A percentile compares a stretch with the other conserved stretches of the same genome.
Conservation (phyloP, 768 basidiomycete species). For the Pisolithus sp. region DNA sequence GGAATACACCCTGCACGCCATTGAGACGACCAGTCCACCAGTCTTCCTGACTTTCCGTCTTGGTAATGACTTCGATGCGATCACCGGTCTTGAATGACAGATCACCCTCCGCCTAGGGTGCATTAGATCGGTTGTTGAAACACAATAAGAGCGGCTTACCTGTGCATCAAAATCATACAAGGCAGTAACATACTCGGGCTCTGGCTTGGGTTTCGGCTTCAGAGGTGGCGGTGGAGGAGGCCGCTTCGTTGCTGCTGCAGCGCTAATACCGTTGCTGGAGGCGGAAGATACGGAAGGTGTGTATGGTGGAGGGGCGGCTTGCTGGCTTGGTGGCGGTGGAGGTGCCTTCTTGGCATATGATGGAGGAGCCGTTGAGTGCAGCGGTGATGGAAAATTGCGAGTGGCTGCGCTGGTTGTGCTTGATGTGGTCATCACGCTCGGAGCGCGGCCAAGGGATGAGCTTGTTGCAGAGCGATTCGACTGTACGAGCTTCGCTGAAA, state of each 20-base stretch:
- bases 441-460: constrained; percentile 31
- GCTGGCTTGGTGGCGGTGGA: constrained; percentile 28
- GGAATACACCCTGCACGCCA: constrained; percentile 84
- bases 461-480: constrained; percentile 34
- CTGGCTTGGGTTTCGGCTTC: constrained; percentile 79
- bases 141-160: constrained; percentile 31
- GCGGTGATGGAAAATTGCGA: constrained; percentile 20
- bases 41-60: constrained; percentile 77
- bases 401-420: constrained; percentile 22
- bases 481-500: constrained; percentile 63
- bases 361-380: constrained; percentile 9
- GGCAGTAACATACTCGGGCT: constrained; percentile 79
- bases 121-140: not conserved
- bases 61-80: constrained; percentile 83
- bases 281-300: constrained; percentile 18
- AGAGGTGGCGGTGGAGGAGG: constrained; percentile 91
- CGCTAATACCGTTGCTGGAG: constrained; percentile 13
- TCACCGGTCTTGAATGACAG: constrained; percentile 86
- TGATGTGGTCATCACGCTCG: constrained; percentile 20
- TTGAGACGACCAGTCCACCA: constrained; percentile 96
- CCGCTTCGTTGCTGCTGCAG: constrained; percentile 47
- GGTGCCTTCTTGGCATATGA: constrained; percentile 39
- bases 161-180: constrained; percentile 94
- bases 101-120: constrained; percentile 78
- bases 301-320: constrained; percentile 43